A percentile compares a stretch with the other conserved stretches of the same genome.
These are phyloP conservation scores for Quercus ilex DNA, from an alignment of 306 rosid species.

Conservation along the genomic window DNA sequence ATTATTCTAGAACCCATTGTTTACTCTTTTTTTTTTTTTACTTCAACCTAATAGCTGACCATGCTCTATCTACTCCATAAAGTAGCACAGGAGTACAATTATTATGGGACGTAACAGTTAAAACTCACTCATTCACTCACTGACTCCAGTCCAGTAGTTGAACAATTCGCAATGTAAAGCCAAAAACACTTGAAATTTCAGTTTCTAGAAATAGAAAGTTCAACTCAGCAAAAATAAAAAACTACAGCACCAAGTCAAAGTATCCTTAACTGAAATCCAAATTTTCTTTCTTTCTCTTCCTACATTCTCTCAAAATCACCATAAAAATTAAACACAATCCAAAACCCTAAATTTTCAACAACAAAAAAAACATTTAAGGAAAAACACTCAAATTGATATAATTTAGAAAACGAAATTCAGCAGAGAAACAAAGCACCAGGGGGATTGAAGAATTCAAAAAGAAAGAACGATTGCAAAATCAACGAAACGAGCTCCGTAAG, in stretches of 20 bases:
- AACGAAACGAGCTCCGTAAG: neutral
- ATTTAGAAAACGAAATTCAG: neutral
- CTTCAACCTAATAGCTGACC: neutral
- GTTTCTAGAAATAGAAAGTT: neutral
- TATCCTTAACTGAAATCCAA: neutral
- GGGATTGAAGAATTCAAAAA: conserved; percentile 5
- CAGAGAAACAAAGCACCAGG: neutral
- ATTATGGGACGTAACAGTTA: neutral
- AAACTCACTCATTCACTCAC: neutral
- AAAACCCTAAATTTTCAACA: neutral
- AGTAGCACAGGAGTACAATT: neutral
- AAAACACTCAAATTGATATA: neutral
- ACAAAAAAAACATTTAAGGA: neutral
- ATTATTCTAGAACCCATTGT: conserved; percentile 2
- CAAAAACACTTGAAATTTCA: neutral
- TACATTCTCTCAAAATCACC: neutral
- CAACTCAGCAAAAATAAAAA: neutral
- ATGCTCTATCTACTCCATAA: conserved; percentile 10
- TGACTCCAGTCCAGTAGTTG: neutral
- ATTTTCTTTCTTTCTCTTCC: neutral
- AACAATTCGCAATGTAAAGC: neutral
- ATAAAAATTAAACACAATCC: neutral
- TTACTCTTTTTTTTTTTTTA: neutral
- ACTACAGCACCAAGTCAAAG: too few species aligned
- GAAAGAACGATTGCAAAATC: neutral